Evolutionary conservation across 805 yeast genomes (phyloP).

Genomic region (Candida nemodendra): DNA sequence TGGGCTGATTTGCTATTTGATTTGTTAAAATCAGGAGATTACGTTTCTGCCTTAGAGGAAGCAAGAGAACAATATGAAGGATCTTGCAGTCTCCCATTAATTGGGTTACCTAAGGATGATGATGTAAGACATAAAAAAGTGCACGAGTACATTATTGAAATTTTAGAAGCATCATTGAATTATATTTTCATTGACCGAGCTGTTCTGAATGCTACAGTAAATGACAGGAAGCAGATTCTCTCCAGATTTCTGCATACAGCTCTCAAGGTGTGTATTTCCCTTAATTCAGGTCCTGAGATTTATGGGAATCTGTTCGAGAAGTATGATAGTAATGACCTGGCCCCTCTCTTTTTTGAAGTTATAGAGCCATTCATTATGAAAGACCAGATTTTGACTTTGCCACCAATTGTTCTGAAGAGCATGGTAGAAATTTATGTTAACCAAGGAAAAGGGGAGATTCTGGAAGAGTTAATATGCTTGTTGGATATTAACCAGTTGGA

Average conservation of each 20-base stretch:
- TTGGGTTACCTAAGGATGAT: conserved; percentile 55
- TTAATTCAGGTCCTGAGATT: conserved; percentile 35
- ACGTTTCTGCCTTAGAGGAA: conserved; percentile 53
- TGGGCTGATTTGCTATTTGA: conserved; percentile 68
- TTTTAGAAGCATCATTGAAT: conserved; percentile 52
- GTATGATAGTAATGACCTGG: conserved; percentile 34
- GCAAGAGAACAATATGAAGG: conserved; percentile 56
- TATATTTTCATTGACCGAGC: conserved; percentile 35
- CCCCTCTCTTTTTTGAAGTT: conserved; percentile 45
- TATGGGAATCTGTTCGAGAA: conserved; percentile 47
- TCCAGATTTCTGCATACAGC: conserved; percentile 35
- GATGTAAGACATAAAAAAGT: conserved; percentile 47
- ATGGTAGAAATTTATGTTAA: conserved; percentile 54
- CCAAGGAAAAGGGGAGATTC: conserved; percentile 40
- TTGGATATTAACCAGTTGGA: conserved; percentile 70
- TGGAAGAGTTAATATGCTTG: conserved; percentile 69
- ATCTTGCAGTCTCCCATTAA: conserved; percentile 44
- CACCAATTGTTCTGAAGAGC: conserved; percentile 63
- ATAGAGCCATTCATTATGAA: conserved; percentile 52
- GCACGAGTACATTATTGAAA: conserved; percentile 51
- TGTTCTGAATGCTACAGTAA: conserved; percentile 3
- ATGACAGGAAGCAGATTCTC: conserved; percentile 21
- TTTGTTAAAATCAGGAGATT: conserved; percentile 47
- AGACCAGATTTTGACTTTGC: conserved; percentile 45
- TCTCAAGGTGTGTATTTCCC: conserved; percentile 41